Evolutionary conservation across 208 protist genomes (phyloP).

Genomic region (Leishmania tropica): DNA sequence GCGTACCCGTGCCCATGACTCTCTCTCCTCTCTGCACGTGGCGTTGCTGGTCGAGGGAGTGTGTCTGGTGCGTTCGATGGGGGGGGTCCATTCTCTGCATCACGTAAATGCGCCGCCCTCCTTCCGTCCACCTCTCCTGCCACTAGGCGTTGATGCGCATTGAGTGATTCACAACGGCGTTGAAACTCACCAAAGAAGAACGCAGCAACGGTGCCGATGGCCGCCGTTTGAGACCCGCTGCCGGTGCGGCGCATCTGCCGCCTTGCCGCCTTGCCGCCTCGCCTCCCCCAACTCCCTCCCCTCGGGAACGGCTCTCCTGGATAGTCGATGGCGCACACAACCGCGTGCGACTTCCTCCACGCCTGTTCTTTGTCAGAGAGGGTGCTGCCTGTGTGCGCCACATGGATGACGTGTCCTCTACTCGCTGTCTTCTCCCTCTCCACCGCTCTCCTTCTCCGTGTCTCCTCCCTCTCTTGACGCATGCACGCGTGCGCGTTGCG

Average conservation of each 20-base stretch:
- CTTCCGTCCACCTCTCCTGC: neutral
- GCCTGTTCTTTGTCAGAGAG: neutral
- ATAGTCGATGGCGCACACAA: neutral
- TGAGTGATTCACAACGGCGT: neutral
- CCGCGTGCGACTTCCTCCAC: neutral
- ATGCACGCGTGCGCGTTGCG: neutral
- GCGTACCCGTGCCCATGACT: neutral
- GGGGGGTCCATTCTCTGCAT: neutral
- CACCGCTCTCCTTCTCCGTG: neutral
- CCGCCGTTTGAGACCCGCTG: neutral
- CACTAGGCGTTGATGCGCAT: neutral
- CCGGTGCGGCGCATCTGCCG: neutral
- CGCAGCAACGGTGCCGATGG: neutral
- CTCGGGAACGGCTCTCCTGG: neutral
- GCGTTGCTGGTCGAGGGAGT: neutral
- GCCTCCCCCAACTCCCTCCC: neutral
- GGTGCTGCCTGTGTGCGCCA: neutral
- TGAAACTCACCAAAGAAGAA: neutral
- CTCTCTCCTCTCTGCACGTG: neutral
- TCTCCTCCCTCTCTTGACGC: neutral
- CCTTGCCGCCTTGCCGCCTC: neutral
- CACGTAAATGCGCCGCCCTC: neutral
- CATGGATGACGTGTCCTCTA: neutral
- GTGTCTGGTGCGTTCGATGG: neutral
- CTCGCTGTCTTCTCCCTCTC: neutral